These are phyloP conservation scores for Erigeron canadensis DNA, from an alignment of 129 eudicot genomes.

Conservation along the genomic window DNA sequence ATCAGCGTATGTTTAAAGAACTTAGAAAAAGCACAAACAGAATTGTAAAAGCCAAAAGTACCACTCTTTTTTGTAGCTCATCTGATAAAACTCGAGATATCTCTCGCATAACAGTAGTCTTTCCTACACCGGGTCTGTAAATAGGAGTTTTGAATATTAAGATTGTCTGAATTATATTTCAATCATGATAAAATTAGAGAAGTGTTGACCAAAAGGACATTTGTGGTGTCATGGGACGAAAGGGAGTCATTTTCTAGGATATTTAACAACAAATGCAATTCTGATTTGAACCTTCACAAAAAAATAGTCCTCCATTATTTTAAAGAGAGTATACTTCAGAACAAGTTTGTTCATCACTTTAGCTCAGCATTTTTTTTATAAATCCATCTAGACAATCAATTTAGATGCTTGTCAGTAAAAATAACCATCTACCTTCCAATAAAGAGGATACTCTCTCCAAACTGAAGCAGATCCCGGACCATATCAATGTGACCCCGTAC, in stretches of 20 bases:
- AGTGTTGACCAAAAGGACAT: background rate
- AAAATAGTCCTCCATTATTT: no score
- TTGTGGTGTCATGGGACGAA: background rate
- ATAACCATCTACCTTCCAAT: slow-evolving; percentile 64
- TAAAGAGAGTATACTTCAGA: background rate
- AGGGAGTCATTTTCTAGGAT: background rate
- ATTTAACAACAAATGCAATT: background rate
- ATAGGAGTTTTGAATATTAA: background rate
- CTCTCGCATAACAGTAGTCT: slow-evolving; percentile 77
- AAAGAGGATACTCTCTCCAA: slow-evolving; percentile 78
- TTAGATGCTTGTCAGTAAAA: background rate
- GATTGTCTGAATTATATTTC: background rate
- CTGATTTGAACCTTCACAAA: background rate
- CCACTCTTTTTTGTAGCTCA: slow-evolving; percentile 81
- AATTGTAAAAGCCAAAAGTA: slow-evolving; percentile 25
- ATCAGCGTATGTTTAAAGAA: slow-evolving; percentile 5
- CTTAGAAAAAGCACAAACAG: slow-evolving; percentile 14
- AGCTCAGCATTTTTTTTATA: background rate
- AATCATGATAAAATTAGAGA: slow-evolving; percentile 1
- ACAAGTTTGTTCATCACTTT: background rate
- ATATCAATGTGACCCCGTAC: slow-evolving; percentile 57
- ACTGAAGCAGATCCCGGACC: slow-evolving; percentile 74
- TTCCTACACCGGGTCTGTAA: slow-evolving; percentile 86
- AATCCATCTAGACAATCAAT: background rate
- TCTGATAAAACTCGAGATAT: slow-evolving; percentile 71